These are phyloP conservation scores for Neurospora sp. DNA, from an alignment of 495 filamentous ascomycete genomes.

Conservation along the genomic window DNA sequence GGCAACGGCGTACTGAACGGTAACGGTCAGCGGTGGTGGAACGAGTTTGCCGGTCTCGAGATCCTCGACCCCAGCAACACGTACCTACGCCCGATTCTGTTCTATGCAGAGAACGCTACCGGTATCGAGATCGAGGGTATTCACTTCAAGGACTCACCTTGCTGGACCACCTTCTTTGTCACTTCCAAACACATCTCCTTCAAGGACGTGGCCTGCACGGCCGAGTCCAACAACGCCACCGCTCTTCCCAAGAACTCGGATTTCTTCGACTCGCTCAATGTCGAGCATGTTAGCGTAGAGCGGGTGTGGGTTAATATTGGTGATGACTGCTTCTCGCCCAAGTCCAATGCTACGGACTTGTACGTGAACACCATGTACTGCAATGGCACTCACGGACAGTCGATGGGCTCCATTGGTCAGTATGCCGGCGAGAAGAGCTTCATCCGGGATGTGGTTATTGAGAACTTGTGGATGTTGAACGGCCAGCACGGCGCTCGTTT, in stretches of 20 bases:
- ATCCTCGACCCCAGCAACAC: conserved; percentile 39
- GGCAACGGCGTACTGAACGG: conserved; percentile 44
- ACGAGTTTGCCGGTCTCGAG: conserved; percentile 23
- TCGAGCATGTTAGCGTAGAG: conserved; percentile 37
- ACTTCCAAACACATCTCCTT: conserved; percentile 42
- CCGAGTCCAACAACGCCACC: conserved; percentile 42
- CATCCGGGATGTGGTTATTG: conserved; percentile 43
- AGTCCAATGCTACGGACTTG: conserved; percentile 48
- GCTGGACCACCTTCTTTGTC: conserved; percentile 51
- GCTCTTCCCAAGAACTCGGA: conserved; percentile 47
- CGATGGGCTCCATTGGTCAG: conserved; percentile 49
- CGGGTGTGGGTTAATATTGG: conserved; percentile 43
- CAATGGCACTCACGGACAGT: conserved; percentile 47
- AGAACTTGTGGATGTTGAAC: conserved; percentile 48
- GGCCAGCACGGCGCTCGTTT: conserved; percentile 46
- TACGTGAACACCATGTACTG: conserved; percentile 49
- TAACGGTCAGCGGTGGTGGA: conserved; percentile 37
- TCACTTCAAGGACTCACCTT: conserved; percentile 46
- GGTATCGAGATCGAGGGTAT: conserved; percentile 44
- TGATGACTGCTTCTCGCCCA: conserved; percentile 52
- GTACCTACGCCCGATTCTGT: conserved; percentile 46
- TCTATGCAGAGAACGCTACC: conserved; percentile 47
- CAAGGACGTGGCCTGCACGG: conserved; percentile 42
- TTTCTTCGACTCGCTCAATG: conserved; percentile 46
- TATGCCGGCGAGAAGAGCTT: conserved; percentile 42